Evolutionary conservation across 768 basidiomycete species (phyloP), one percentile per base, ranked within the genome.

Genomic region (Mycena olivaceomarginata): DNA sequence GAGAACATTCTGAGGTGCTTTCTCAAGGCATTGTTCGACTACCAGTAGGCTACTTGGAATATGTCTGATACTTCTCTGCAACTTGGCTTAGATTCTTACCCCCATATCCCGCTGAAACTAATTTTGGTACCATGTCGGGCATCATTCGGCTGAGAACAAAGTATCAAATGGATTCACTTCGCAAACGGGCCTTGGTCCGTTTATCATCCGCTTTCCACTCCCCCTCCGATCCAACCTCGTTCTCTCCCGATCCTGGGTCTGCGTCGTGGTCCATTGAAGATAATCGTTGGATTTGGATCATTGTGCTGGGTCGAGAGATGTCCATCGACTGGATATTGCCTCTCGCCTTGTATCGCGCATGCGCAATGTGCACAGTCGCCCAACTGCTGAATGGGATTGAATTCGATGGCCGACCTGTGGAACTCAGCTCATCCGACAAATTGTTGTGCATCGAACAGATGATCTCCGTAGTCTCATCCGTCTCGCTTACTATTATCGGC

Each of bases 91-190:
- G 74, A 37, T 70, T 75, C 68, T 75, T 78, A n/a, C n/a, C 22
- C 5, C 64, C 73, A 6, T 57, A 43, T 9, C 77, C 73, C 1
- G 56, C 16, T 3, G 6, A 5, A 18, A 72, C 74, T 0, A 41
- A 18, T 5, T 67, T 67, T 9, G 67, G n/a, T 4, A 67, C 37
- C 0, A 4, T 75, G 2, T 4, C 25, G 18, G 77, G 74, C 1
- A 59, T 78, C 5, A 40, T 72, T 8, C 77, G 74, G 2, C 45
- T 78, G 25, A 75, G 73, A 48, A 67, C 5, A 43, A 78, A 78
- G 31, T 78, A 78, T 37, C 20, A 78, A 13, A 68, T 74, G 5
- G 74, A 67, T 0, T 25, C 41, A 0, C 67, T 75, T 7, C 41
- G 20, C 12, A 68, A 60, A 53, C 62, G 77, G 1, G 77, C 74